These are phyloP conservation scores for Volvariella volvacea DNA, from an alignment of 1,284 basidiomycete genomes.

Conservation along the genomic window DNA sequence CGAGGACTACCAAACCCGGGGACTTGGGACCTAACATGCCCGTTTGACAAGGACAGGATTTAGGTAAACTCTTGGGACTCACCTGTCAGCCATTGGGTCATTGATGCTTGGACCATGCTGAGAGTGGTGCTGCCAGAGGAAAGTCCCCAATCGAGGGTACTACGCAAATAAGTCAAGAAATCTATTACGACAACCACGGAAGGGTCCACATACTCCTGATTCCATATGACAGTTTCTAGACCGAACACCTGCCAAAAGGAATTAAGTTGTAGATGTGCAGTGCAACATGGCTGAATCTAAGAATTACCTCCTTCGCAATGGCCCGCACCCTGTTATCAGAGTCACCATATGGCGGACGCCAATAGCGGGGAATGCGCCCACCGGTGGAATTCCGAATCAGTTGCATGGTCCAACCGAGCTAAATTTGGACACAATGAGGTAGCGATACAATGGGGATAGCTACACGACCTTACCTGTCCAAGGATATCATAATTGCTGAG, in stretches of 20 bases:
- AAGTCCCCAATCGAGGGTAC: conserved; percentile 66
- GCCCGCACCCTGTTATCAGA: conserved; percentile 66
- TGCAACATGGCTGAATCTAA: not conserved
- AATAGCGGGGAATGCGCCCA: conserved; percentile 64
- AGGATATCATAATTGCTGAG: conserved; percentile 63
- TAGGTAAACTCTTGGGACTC: conserved; percentile 10
- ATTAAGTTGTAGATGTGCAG: not conserved
- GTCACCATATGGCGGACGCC: conserved; percentile 78
- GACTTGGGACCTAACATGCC: conserved; percentile 46
- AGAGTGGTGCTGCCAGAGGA: conserved; percentile 34
- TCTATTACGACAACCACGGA: not conserved
- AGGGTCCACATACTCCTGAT: conserved; percentile 54
- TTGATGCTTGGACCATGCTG: conserved; percentile 33
- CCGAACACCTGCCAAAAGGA: conserved; percentile 45
- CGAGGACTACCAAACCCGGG: conserved; percentile 74
- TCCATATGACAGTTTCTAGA: conserved; percentile 71
- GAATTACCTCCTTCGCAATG: conserved; percentile 53
- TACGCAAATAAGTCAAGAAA: too few species aligned
- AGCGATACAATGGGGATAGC: not conserved
- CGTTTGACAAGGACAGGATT: conserved; percentile 8
- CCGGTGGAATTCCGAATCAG: conserved; percentile 79
- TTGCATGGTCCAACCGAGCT: conserved; percentile 79
- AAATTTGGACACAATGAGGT: conserved; percentile 2
- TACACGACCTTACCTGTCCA: conserved; percentile 40
- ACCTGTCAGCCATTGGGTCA: conserved; percentile 55